Evolutionary conservation across 306 rosid species (phyloP), one percentile per base, ranked within the genome.

Genomic region (Cercis canadensis): DNA sequence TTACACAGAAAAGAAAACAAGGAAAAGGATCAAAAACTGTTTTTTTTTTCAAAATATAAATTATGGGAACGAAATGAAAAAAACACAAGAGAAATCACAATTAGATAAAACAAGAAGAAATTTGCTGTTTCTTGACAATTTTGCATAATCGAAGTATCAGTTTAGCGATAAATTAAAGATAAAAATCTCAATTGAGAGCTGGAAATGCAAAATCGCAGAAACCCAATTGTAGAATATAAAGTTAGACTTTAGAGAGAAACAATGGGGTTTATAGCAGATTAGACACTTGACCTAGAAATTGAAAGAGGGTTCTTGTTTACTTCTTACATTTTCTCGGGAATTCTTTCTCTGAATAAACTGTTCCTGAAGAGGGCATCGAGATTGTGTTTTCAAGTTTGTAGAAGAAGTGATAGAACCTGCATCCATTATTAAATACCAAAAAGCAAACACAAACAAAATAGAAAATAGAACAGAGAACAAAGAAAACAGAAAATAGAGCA

Each of bases 351-450:
- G 75, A 53, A 76, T 11, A 33, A 77, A 62, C 6, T 74, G 87
- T 21, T 86, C 80, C 56, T 59, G 81, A 18, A 70, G 81, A 52
- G 86, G 90, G 74, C 14, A 67, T 44, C 82, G 79, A 14, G 75
- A 60, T 14, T 32, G 33, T 45, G 69, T 8, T 55, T 78, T 69
- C 41, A 63, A 17, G 54, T 41, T 41, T 29, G 68, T 52, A 0
- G 77, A 45, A 18, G 85, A 77, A 83, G 70, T 75, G 75, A 77
- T 17, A 29, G 77, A 72, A 19, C 89, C 87, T 85, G 87, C 61
- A 69, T 73, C 87, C 87, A 85, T 80, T 11, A 78, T 64, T 63
- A 70, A n/a, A n/a, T 45, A 64, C 5, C 4, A 12, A 43, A 43
- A 11, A 43, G 4, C 49, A 11, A 63, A 17, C 13, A 65, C 8